These are phyloP conservation scores for Mycosphaerella arachidis DNA, from an alignment of 2,329 filamentous ascomycete species.

Conservation along the genomic window DNA sequence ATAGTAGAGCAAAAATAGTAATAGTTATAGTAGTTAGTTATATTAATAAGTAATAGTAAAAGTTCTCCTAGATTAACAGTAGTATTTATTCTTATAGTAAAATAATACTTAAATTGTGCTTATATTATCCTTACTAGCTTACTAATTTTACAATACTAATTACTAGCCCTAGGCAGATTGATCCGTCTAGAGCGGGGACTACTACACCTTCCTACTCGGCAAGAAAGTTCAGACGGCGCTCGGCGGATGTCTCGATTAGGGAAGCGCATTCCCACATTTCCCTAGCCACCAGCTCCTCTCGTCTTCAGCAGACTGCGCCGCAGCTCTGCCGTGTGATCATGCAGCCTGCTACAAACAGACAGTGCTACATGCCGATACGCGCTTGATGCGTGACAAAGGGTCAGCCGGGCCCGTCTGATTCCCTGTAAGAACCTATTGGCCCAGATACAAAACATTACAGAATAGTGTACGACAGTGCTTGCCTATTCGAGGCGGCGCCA, in stretches of 20 bases:
- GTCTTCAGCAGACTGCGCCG: not conserved
- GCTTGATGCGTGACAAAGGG: not conserved
- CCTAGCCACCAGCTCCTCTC: not conserved
- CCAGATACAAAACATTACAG: not conserved
- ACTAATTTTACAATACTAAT: too few species aligned
- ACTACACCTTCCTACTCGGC: not conserved
- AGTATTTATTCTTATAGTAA: too few species aligned
- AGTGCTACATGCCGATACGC: not conserved
- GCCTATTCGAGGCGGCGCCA: not conserved
- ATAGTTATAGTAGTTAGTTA: too few species aligned
- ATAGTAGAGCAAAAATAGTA: too few species aligned
- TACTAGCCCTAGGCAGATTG: too few species aligned
- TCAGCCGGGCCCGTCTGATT: not conserved
- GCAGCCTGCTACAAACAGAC: not conserved
- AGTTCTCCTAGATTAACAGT: too few species aligned
- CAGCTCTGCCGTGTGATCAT: not conserved
- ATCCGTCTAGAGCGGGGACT: too few species aligned
- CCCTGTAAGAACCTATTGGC: not conserved
- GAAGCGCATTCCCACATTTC: not conserved
- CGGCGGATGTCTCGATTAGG: not conserved
- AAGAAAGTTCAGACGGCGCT: not conserved
- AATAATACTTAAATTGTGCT: too few species aligned
- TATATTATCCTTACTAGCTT: too few species aligned
- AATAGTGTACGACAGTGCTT: not conserved
- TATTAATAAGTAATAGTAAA: too few species aligned